Base-by-base conservation (phyloP, 2,329 filamentous ascomycete species). In the Talaromyces sp. region DNA sequence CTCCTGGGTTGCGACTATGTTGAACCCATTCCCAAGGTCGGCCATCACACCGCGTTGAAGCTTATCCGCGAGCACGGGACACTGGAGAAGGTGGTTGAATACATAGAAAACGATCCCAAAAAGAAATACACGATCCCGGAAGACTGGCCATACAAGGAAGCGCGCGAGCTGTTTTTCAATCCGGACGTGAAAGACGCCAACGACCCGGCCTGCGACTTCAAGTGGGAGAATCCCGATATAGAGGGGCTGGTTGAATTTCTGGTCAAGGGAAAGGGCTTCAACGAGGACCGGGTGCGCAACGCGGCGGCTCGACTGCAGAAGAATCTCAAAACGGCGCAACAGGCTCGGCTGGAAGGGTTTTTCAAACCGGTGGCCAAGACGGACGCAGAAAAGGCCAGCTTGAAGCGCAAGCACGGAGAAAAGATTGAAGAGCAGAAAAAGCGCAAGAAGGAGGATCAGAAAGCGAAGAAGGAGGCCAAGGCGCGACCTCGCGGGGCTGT, bases 1-100 rank as follows among this genome's bases (percentile, higher is more conserved):
- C 85, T 99, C 11, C 89, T 99, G 52, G 94, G 94, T 67, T 99
- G 94, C 77, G 94, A 99, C 74, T 99, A 99, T 72, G 86, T 97
- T 72, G 94, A 99, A 68, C 93, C 94, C 0, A 89, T 99, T 66
- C 94, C 94, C 68, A 97, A 96, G 73, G 83, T 99, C 64, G 94
- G 94, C 21, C 93, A 94, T 4, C 88, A 87, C 68, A 97, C 94
- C 0, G 94, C 94, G 1, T 82, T 97, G 57, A 96, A 95, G 74
- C 81, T 99, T 62, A 97, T 99, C 68, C 91, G 92, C 66, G 93
- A 99, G 69, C 87, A 97, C 77, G 90, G 90, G 57, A 86, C 84
- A 3, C 84, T 99, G 48, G 94, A 99, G 71, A 90, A 89, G 61
- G 88, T 99, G 1, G 87, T 97, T 50, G 90, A 91, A 63, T 83